Conservation (phyloP, 495 filamentous ascomycete species). For the Xylaria nigripes region DNA sequence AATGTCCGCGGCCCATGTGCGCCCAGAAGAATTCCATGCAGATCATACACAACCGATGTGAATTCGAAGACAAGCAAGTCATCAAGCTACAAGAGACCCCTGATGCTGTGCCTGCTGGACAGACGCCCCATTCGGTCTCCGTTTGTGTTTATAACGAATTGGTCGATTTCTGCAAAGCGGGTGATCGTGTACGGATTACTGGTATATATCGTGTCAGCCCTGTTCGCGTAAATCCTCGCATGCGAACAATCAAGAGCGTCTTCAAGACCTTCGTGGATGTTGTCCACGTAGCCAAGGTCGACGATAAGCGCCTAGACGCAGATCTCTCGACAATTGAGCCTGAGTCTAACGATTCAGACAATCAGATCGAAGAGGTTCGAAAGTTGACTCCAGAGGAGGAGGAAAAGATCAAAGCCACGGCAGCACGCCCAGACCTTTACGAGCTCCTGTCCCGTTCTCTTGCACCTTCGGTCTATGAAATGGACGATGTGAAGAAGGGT, state of each 20-base stretch:
- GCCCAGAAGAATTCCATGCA: constrained; percentile 90
- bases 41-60: constrained; percentile 91
- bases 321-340: constrained; percentile 80
- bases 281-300: constrained; percentile 91
- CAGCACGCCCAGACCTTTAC: constrained; percentile 79
- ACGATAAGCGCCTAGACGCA: constrained; percentile 85
- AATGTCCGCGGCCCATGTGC: constrained; percentile 80
- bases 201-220: constrained; percentile 93
- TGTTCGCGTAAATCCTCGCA: constrained; percentile 89
- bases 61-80: constrained; percentile 94
- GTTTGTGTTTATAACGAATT: constrained; percentile 95
- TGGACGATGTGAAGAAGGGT: constrained; percentile 98
- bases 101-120: constrained; percentile 85
- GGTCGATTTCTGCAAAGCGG: constrained; percentile 94
- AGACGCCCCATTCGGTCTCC: constrained; percentile 97
- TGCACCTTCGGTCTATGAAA: constrained; percentile 92
- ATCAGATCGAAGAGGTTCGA: constrained; percentile 69
- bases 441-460: constrained; percentile 86
- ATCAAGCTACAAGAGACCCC: constrained; percentile 98
- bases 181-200: constrained; percentile 92
- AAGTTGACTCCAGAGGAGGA: constrained; percentile 88
- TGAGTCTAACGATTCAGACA: constrained; percentile 63
- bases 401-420: constrained; percentile 75
- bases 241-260: constrained; percentile 82
- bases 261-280: constrained; percentile 98